A percentile compares a stretch with the other conserved stretches of the same genome.
These are phyloP conservation scores for Xylona heveae DNA, from an alignment of 495 filamentous ascomycete species.

Conservation along the genomic window DNA sequence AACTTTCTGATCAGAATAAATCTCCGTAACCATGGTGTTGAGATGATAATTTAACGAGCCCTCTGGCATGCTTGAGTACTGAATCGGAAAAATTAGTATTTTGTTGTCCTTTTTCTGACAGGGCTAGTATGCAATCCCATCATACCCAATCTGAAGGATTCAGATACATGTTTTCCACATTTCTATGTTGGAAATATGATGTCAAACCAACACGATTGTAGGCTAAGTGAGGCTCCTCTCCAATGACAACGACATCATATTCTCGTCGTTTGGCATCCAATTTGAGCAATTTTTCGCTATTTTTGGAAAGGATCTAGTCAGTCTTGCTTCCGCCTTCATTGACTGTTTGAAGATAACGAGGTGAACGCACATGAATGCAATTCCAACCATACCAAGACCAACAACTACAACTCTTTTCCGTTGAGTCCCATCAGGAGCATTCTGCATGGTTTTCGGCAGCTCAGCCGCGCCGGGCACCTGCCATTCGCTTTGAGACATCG, in stretches of 20 bases:
- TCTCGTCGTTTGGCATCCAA: conserved; percentile 54
- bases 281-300: conserved; percentile 76
- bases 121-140: neutral
- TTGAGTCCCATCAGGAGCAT: too few species aligned
- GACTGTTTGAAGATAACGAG: neutral
- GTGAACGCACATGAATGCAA: conserved; percentile 64
- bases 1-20: conserved; percentile 39
- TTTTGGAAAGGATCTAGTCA: neutral
- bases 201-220: conserved; percentile 96
- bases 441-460: too few species aligned
- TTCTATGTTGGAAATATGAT: conserved; percentile 77
- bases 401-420: conserved; percentile 66
- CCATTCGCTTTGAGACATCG: too few species aligned
- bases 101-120: conserved; percentile 2
- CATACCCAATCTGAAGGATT: conserved; percentile 79
- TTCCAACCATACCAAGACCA: conserved; percentile 88
- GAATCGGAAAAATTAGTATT: conserved; percentile 1
- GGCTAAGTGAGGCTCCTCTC: conserved; percentile 78
- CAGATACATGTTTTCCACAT: conserved; percentile 76
- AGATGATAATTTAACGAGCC: conserved; percentile 61
- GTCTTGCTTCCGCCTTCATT: neutral
- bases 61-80: conserved; percentile 37
- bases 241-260: conserved; percentile 78
- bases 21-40: conserved; percentile 56
- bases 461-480: too few species aligned